These are phyloP conservation scores for Penicillium vulpinum DNA, from an alignment of 2,329 filamentous ascomycete genomes.

Conservation along the genomic window DNA sequence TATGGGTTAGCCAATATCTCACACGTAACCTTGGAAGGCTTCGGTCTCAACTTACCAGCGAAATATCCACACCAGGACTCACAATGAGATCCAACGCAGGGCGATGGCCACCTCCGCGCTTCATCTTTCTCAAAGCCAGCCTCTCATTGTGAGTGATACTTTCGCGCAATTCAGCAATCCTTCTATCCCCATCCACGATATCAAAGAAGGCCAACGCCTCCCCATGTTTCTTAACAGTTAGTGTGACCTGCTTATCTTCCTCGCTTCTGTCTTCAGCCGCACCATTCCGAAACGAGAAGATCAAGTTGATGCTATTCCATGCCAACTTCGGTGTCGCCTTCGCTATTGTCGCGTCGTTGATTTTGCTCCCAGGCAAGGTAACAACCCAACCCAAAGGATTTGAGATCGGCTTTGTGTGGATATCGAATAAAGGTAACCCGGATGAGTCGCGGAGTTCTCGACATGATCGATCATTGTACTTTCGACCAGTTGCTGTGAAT, in stretches of 20 bases:
- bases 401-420: slow-evolving; percentile 10
- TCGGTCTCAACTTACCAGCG: slow-evolving; percentile 17
- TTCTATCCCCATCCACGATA: slow-evolving; percentile 24
- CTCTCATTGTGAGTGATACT: slow-evolving; percentile 23
- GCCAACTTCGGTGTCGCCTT: slow-evolving; percentile 12
- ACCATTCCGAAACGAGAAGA: slow-evolving; percentile 19
- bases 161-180: slow-evolving; percentile 22
- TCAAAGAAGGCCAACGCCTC: slow-evolving; percentile 18
- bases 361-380: slow-evolving; percentile 15
- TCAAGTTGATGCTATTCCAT: slow-evolving; percentile 9
- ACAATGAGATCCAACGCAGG: slow-evolving; percentile 26
- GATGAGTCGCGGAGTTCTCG: slow-evolving; percentile 21
- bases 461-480: slow-evolving; percentile 15
- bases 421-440: slow-evolving; percentile 21
- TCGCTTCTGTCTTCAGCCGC: slow-evolving; percentile 6
- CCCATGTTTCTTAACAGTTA: slow-evolving; percentile 15
- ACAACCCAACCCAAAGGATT: slow-evolving; percentile 39
- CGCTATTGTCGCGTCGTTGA: slow-evolving; percentile 4
- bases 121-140: slow-evolving; percentile 12
- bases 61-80: slow-evolving; percentile 24
- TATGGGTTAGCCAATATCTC: not conserved
- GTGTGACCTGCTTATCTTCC: slow-evolving; percentile 13
- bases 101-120: slow-evolving; percentile 11
- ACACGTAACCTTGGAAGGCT: no score
- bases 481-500: slow-evolving; percentile 19